Conservation (phyloP, 768 basidiomycete genomes). For the Amyloporia xantha region DNA sequence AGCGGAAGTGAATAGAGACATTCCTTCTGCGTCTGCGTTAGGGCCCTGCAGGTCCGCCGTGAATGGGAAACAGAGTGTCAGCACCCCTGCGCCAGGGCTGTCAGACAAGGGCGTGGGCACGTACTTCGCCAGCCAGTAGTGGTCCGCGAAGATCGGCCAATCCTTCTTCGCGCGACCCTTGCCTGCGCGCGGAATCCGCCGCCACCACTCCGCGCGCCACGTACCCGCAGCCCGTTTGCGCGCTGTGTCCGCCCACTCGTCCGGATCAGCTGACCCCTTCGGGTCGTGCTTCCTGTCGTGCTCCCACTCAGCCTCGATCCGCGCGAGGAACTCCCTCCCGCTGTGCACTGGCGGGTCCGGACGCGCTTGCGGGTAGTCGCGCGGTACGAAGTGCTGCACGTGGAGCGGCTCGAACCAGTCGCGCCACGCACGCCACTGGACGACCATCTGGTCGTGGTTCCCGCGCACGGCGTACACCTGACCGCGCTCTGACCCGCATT, state of each 20-base stretch:
- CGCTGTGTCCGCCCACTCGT: constrained; percentile 34
- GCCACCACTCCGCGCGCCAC: constrained; percentile 28
- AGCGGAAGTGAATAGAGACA: constrained; percentile 76
- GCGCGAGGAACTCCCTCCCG: constrained; percentile 45
- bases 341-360: constrained; percentile 15
- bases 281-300: constrained; percentile 21
- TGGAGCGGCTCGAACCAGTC: constrained; percentile 53
- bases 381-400: constrained; percentile 10
- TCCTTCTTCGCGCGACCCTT: constrained; percentile 30
- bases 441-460: constrained; percentile 88
- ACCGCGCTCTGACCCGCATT: constrained; percentile 15
- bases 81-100: constrained; percentile 2
- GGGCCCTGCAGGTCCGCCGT: constrained; percentile 28
- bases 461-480: constrained; percentile 75
- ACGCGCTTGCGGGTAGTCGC: constrained; percentile 1
- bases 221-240: constrained; percentile 21
- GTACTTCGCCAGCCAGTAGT: constrained; percentile 68
- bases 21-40: constrained; percentile 55
- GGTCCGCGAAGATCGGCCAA: constrained; percentile 72
- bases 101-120: constrained; percentile 14
- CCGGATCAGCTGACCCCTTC: constrained; percentile 27
- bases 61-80: no score
- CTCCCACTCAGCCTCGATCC: constrained; percentile 41
- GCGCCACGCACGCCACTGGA: constrained; percentile 88
- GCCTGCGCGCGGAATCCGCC: constrained; percentile 19